A percentile compares a stretch with the other conserved stretches of the same genome.
These are phyloP conservation scores for Bacterosira constricta DNA, from an alignment of 108 stramenopile genomes.

Conservation along the genomic window DNA sequence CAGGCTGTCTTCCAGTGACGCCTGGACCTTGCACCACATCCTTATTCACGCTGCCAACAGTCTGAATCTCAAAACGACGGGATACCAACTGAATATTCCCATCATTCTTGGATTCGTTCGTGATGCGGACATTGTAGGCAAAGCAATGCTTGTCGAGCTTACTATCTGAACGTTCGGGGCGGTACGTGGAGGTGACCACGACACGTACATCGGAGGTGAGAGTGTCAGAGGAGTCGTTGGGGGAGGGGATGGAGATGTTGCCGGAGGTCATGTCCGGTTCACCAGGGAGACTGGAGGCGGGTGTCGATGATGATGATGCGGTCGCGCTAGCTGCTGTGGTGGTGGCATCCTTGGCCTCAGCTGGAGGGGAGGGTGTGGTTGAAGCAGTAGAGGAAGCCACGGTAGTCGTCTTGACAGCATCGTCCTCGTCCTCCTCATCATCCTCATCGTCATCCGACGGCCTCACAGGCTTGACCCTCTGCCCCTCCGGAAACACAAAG, in stretches of 20 bases:
- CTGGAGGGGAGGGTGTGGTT: constrained; percentile 26
- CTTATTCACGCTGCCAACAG: constrained; percentile 77
- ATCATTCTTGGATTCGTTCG: constrained; percentile 71
- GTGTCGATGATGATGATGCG: constrained; percentile 21
- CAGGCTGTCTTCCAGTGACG: constrained; percentile 89
- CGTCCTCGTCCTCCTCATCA: constrained; percentile 78
- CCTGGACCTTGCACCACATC: constrained; percentile 92
- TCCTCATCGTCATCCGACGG: constrained; percentile 75
- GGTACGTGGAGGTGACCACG: constrained; percentile 81
- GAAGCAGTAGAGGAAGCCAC: constrained; percentile 27
- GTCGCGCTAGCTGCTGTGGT: constrained; percentile 8
- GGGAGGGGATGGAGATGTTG: constrained; percentile 50
- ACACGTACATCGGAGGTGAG: constrained; percentile 80
- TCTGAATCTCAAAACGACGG: constrained; percentile 91
- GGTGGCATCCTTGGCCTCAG: constrained; percentile 21
- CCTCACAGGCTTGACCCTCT: constrained; percentile 78
- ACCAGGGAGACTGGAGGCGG: constrained; percentile 76
- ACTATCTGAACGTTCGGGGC: constrained; percentile 87
- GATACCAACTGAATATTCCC: constrained; percentile 85
- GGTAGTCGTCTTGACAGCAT: constrained; percentile 20
- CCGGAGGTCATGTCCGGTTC: constrained; percentile 87
- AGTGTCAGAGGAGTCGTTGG: constrained; percentile 71
- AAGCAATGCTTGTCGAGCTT: constrained; percentile 87
- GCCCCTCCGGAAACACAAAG: constrained; percentile 87
- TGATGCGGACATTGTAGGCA: constrained; percentile 93